These are phyloP conservation scores for Aegilops sharonensis DNA, from an alignment of 176 grass and related monocot species.

Conservation along the genomic window DNA sequence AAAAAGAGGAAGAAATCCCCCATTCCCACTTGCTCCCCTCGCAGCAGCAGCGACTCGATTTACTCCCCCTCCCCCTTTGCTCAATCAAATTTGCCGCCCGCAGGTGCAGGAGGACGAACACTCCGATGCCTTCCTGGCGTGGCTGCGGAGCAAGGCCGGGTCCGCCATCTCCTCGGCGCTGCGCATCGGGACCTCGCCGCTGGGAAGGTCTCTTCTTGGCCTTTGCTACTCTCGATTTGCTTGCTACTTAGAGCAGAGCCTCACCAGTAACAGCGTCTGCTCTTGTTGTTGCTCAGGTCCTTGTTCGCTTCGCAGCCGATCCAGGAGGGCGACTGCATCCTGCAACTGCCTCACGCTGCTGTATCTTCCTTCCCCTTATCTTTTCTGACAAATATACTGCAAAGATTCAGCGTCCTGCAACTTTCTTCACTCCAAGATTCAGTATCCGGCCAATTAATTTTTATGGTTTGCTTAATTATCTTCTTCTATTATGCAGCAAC, in stretches of 20 bases:
- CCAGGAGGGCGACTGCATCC: conserved; percentile 43
- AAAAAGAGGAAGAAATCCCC: background rate
- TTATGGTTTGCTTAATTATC: background rate
- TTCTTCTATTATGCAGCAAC: conserved; percentile 37
- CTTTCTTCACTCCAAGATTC: too few relatives aligned
- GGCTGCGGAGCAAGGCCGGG: conserved; percentile 45
- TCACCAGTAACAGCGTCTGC: background rate
- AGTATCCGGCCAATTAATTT: too few relatives aligned
- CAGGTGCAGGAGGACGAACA: background rate
- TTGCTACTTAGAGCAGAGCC: background rate
- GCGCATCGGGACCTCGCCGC: conserved; percentile 29
- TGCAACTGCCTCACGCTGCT: conserved; percentile 43
- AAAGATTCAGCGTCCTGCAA: too few relatives aligned
- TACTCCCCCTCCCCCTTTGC: too few relatives aligned
- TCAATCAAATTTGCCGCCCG: too few relatives aligned
- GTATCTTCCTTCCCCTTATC: conserved; percentile 20
- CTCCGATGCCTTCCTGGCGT: conserved; percentile 32
- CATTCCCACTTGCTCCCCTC: too few relatives aligned
- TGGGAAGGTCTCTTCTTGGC: conserved; percentile 37
- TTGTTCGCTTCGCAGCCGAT: conserved; percentile 44
- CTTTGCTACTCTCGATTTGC: background rate
- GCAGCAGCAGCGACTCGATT: too few relatives aligned
- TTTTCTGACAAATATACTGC: too few relatives aligned
- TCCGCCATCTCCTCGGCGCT: conserved; percentile 42
- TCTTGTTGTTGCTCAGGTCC: conserved; percentile 27